Evolutionary conservation across 768 basidiomycete species (phyloP).

Genomic region (Hysterangium stoloniferum): DNA sequence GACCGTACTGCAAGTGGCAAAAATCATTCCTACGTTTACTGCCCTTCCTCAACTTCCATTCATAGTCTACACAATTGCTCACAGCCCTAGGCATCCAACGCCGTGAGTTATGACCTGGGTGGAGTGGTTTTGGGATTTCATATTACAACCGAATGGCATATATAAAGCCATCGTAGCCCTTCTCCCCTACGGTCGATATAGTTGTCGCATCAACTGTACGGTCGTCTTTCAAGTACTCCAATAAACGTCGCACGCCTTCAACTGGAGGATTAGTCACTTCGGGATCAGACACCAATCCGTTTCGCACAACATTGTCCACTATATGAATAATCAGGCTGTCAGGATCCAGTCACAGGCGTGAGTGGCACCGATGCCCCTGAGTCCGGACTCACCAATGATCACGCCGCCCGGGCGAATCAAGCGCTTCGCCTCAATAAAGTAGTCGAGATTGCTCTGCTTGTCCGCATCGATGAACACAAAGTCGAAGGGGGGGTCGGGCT

Average conservation of each 20-base stretch:
- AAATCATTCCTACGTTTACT: no score
- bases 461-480: conserved; percentile 69
- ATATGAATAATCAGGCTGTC: conserved; percentile 27
- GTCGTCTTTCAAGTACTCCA: conserved; percentile 42
- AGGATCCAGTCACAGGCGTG: background rate
- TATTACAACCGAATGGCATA: conserved; percentile 29
- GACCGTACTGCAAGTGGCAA: no score
- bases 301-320: conserved; percentile 54
- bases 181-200: conserved; percentile 41
- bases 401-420: conserved; percentile 52
- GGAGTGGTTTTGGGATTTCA: no score
- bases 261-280: conserved; percentile 25
- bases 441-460: conserved; percentile 46
- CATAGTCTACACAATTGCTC: no score
- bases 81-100: no score
- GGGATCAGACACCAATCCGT: conserved; percentile 39
- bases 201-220: conserved; percentile 43
- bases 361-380: no score
- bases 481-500: conserved; percentile 48
- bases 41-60: no score
- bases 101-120: no score
- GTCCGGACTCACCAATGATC: conserved; percentile 37
- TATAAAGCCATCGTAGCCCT: conserved; percentile 47
- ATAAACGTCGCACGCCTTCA: conserved; percentile 41
- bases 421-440: conserved; percentile 55